phyloP scores from a whole-genome alignment of 148 eudicot genomes.

The Simmondsia chinensis region DNA sequence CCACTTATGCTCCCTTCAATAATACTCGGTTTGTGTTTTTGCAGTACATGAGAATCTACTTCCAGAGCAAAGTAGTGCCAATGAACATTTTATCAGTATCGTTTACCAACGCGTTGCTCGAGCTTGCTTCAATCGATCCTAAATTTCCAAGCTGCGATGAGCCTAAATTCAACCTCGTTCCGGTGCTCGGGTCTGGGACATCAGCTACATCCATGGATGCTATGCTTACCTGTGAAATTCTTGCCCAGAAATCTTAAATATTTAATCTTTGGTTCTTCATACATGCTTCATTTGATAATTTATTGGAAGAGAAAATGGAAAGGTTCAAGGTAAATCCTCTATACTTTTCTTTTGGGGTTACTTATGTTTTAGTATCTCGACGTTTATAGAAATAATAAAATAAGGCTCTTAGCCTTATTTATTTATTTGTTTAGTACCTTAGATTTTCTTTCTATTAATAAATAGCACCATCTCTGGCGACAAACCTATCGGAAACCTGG shows the following conservation, averaged over 20 bases:
- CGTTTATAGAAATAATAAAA: too few species aligned
- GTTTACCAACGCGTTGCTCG: slow-evolving; percentile 33
- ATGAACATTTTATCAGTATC: slow-evolving; percentile 38
- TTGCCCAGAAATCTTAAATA: slow-evolving; percentile 55
- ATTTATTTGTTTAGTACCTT: too few species aligned
- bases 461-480: too few species aligned
- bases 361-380: too few species aligned
- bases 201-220: slow-evolving; percentile 50
- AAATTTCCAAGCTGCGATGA: slow-evolving; percentile 13
- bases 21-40: slow-evolving; percentile 1
- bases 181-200: slow-evolving; percentile 69
- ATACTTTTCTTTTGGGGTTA: too few species aligned
- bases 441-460: too few species aligned
- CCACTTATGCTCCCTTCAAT: not conserved
- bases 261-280: too few species aligned
- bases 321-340: too few species aligned
- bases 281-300: too few species aligned
- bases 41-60: slow-evolving; percentile 75
- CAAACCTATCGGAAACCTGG: too few species aligned
- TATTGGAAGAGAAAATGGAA: too few species aligned
- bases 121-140: slow-evolving; percentile 38
- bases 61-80: slow-evolving; percentile 25
- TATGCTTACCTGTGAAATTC: slow-evolving; percentile 58
- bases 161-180: slow-evolving; percentile 67
- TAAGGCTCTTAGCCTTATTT: too few species aligned